Conservation (phyloP, 1,284 basidiomycete genomes). For the Entoloma clypeatum region DNA sequence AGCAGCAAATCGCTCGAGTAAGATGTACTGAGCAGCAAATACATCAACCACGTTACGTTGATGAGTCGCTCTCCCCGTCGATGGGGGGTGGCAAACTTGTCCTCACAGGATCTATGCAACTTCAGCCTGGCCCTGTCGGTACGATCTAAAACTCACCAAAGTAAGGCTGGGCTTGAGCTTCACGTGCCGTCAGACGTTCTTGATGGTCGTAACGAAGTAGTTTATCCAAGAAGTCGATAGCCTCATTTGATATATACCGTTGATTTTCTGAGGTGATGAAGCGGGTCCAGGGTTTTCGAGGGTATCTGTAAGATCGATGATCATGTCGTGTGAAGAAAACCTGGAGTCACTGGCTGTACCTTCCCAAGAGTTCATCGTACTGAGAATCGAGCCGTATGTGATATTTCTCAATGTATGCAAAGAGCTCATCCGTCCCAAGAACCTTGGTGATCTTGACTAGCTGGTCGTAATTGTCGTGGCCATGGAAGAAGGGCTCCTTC, state of each 20-base stretch:
- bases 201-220: constrained; percentile 96
- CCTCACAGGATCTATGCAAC: constrained; percentile 55
- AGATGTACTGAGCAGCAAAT: constrained; percentile 26
- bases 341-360: constrained; percentile 38
- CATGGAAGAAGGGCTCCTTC: constrained; percentile 99
- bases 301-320: constrained; percentile 55
- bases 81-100: constrained; percentile 43
- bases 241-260: constrained; percentile 95
- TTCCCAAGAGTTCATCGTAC: constrained; percentile 86
- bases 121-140: constrained; percentile 13
- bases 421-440: constrained; percentile 93
- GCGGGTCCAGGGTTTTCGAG: constrained; percentile 89
- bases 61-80: constrained; percentile 76
- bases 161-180: constrained; percentile 87
- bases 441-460: constrained; percentile 98
- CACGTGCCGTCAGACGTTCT: constrained; percentile 90
- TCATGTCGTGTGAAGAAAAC: constrained; percentile 13
- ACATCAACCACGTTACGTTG: constrained; percentile 31
- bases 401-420: constrained; percentile 89
- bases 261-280: constrained; percentile 96
- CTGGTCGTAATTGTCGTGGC: constrained; percentile 99
- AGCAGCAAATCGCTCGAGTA: constrained; percentile 16
- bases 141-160: constrained; percentile 56
- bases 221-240: constrained; percentile 96
- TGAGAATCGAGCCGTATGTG: constrained; percentile 89